Evolutionary conservation across 305 asterid species (phyloP).

Genomic region (Solanum hybrid): DNA sequence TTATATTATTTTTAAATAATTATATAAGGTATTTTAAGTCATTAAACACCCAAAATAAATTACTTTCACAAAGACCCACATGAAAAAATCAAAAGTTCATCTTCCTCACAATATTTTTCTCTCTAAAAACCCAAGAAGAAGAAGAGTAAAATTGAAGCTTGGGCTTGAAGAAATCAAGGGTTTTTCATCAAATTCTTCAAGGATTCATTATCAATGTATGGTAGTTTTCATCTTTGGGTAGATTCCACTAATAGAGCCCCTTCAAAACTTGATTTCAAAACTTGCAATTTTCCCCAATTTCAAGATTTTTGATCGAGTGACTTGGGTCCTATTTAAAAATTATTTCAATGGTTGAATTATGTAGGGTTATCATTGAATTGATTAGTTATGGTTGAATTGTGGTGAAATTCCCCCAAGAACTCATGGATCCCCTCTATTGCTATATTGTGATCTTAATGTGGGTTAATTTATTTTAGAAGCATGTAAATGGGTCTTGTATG

Average conservation of each 20-base stretch:
- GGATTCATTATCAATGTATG: background rate
- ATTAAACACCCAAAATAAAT: background rate
- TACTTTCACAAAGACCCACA: background rate
- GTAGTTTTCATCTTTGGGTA: background rate
- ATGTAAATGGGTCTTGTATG: background rate
- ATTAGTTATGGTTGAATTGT: background rate
- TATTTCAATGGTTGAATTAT: background rate
- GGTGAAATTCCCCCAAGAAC: background rate
- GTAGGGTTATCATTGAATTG: background rate
- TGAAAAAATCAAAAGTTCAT: background rate
- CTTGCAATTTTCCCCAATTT: background rate
- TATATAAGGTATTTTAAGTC: background rate
- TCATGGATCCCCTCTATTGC: background rate
- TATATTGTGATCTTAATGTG: background rate
- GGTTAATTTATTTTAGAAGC: background rate
- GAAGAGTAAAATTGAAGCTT: background rate
- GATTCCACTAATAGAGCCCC: background rate
- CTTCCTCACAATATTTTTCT: background rate
- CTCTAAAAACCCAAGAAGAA: background rate
- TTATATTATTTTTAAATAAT: no score
- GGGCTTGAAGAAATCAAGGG: background rate
- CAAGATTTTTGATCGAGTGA: background rate
- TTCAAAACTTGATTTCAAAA: background rate
- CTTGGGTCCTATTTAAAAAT: background rate
- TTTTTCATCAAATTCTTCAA: background rate